These are phyloP conservation scores for Nakazawaea wickerhamii DNA, from an alignment of 805 yeast species.

Conservation along the genomic window DNA sequence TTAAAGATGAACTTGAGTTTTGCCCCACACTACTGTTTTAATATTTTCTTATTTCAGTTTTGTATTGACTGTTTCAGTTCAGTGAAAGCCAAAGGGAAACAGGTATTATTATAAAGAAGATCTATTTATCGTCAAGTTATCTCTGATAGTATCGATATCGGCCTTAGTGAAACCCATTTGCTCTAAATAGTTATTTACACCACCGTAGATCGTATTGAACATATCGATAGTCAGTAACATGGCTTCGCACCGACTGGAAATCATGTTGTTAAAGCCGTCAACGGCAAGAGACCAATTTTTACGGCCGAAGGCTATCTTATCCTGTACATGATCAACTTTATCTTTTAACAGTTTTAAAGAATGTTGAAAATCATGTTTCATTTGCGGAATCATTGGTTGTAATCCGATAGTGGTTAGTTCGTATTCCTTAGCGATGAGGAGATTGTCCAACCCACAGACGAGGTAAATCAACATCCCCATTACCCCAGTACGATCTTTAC, in stretches of 20 bases:
- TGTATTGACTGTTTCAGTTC: background rate
- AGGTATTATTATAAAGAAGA: background rate
- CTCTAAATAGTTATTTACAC: slow-evolving; percentile 43
- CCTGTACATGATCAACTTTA: slow-evolving; percentile 19
- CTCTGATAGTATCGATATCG: slow-evolving; percentile 36
- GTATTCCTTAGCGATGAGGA: slow-evolving; percentile 67
- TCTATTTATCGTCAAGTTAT: slow-evolving; percentile 20
- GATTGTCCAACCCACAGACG: slow-evolving; percentile 59
- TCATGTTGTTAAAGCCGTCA: slow-evolving; percentile 54
- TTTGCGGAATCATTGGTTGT: slow-evolving; percentile 37
- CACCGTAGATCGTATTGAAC: slow-evolving; percentile 48
- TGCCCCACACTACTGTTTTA: too few relatives aligned
- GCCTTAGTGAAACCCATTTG: slow-evolving; percentile 37
- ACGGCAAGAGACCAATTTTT: slow-evolving; percentile 35
- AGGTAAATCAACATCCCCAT: slow-evolving; percentile 61
- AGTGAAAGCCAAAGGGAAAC: background rate
- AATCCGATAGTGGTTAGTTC: slow-evolving; percentile 69
- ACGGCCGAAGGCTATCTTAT: slow-evolving; percentile 31
- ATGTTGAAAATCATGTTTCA: slow-evolving; percentile 30
- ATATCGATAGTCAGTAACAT: slow-evolving; percentile 59
- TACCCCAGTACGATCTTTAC: slow-evolving; percentile 82
- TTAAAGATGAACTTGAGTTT: too few relatives aligned
- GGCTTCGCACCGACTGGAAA: slow-evolving; percentile 62
- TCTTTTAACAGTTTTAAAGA: slow-evolving; percentile 18
- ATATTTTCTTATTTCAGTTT: background rate